Base-by-base conservation (phyloP, 345 rosid genomes). In the Citropsis articulata region DNA sequence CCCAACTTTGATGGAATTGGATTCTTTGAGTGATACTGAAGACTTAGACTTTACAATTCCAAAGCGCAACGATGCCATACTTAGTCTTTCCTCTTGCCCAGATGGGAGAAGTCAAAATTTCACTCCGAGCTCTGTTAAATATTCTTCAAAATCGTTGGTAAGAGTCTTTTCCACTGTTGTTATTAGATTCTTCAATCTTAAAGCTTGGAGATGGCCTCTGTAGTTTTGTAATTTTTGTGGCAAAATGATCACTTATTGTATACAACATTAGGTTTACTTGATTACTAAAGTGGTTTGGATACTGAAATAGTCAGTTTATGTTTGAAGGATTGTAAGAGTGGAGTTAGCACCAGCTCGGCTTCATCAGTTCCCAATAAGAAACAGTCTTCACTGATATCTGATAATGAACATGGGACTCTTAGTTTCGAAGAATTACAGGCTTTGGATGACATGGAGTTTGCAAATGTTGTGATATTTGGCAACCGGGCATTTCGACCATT, bases 391-490 rank as follows among this genome's bases (percentile, higher is more conserved):
- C 66, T 1, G 68, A 71, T 60, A 61, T 82, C 88, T 55, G 75
- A 71, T 13, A 79, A 75, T 16, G 81, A 73, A n/a, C 73, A 42
- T 21, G 77, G 75, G 73, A 91, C 81, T 79, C 92, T 90, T 38
- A 88, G 90, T 80, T 91, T 83, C 28, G 89, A 91, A 77, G 91
- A 91, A 83, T 83, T 94, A 74, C 87, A 86, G 87, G 90, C 85
- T 38, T 76, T 96, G 88, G 99, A 94, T 92, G 92, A 91, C 72
- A 42, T 85, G 77, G 98, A 96, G 80, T 83, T 96, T 53, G 97
- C 97, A 75, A 96, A 96, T 82, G 82, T 87, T 73, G 97, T 94
- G 28, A 93, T 95, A 77, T 92, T 96, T 77, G 93, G 93, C 31
- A 94, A 94, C 83, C 83, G 24, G 71, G 75, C 71, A 45, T 94